A percentile compares a stretch with the other conserved stretches of the same genome.
phyloP scores from a whole-genome alignment of 169 alveolate species.

The Plasmodium vivax region DNA sequence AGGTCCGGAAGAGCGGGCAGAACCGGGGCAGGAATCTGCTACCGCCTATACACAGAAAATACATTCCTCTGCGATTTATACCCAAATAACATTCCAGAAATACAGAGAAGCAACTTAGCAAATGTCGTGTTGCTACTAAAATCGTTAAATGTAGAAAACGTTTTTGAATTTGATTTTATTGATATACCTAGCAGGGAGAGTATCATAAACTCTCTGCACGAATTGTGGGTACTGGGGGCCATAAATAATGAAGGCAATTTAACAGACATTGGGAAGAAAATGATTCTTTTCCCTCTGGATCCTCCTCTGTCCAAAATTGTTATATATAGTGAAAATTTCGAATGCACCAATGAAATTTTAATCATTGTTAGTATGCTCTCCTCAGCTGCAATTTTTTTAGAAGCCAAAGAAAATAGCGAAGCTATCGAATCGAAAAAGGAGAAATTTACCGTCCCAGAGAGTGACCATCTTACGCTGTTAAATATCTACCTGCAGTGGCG shows the following conservation, averaged over 20 bases:
- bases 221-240: constrained; percentile 98
- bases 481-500: constrained; percentile 99
- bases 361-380: constrained; percentile 98
- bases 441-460: constrained; percentile 98
- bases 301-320: constrained; percentile 99
- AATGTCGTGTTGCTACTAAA: constrained; percentile 98
- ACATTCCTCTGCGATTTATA: constrained; percentile 96
- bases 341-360: constrained; percentile 95
- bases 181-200: constrained; percentile 99
- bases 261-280: constrained; percentile 86
- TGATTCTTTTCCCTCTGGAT: constrained; percentile 99
- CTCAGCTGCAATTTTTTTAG: constrained; percentile 97
- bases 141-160: constrained; percentile 95
- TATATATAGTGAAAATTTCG: constrained; percentile 84
- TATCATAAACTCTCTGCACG: constrained; percentile 97
- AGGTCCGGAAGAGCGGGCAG: constrained; percentile 99
- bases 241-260: constrained; percentile 93
- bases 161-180: constrained; percentile 98
- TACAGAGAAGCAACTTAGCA: constrained; percentile 98
- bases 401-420: constrained; percentile 96
- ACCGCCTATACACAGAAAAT: constrained; percentile 98
- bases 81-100: constrained; percentile 99
- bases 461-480: constrained; percentile 98
- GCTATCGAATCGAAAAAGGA: constrained; percentile 96
- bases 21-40: constrained; percentile 99